A percentile compares a stretch with the other conserved stretches of the same genome.
Evolutionary conservation across 2,329 filamentous ascomycete species (phyloP).

Genomic region (Paramyrothecium roridum): DNA sequence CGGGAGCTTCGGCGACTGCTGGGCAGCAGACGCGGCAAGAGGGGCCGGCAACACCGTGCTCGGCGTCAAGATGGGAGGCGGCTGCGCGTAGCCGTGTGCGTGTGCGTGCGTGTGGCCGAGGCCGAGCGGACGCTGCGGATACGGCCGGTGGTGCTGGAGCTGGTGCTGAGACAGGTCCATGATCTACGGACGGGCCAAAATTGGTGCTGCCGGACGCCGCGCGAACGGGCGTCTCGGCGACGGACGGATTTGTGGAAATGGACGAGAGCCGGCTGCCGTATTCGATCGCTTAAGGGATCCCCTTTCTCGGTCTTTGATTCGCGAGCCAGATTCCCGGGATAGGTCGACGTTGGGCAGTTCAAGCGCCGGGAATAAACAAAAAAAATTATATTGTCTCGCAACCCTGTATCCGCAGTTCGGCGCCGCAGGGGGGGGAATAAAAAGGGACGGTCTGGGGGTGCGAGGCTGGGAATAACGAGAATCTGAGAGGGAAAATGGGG

Average conservation of each 20-base stretch:
- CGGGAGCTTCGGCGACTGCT: background rate
- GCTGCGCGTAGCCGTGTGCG: background rate
- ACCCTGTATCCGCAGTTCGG: too few species aligned
- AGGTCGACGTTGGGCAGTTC: background rate
- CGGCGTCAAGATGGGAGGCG: background rate
- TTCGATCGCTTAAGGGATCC: too few species aligned
- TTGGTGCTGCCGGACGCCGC: too few species aligned
- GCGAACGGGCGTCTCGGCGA: too few species aligned
- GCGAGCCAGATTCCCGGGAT: too few species aligned
- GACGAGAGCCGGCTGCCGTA: too few species aligned
- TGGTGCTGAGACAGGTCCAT: conserved; percentile 23
- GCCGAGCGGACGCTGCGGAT: conserved; percentile 1
- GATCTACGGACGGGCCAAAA: background rate
- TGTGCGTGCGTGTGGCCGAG: background rate
- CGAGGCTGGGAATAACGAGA: background rate
- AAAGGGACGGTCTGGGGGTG: background rate
- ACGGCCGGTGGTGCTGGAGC: conserved; percentile 17
- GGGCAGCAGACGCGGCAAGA: background rate
- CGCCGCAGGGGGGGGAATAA: background rate
- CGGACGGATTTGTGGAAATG: too few species aligned
- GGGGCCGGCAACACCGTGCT: conserved; percentile 3
- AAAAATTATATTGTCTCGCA: too few species aligned
- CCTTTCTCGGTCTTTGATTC: too few species aligned
- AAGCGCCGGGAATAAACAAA: background rate
- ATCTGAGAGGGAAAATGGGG: background rate